A percentile compares a stretch with the other conserved stretches of the same genome.
These are phyloP conservation scores for Ulmus americana DNA, from an alignment of 331 rosid genomes.

Conservation along the genomic window DNA sequence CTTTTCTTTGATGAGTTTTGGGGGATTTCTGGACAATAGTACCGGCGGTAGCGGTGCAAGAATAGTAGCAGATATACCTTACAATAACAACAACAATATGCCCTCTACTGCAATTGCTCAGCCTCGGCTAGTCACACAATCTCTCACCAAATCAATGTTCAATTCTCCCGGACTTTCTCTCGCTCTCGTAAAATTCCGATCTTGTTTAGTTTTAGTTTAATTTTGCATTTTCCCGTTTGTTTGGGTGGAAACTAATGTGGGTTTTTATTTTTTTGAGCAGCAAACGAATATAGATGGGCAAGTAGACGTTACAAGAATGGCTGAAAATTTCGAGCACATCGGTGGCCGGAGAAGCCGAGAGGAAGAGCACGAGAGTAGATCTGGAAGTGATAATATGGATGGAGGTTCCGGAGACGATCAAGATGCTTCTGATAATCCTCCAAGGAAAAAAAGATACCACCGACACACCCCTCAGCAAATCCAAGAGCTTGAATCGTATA, in stretches of 20 bases:
- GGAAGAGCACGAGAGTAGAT: constrained; percentile 85
- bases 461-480: constrained; percentile 99
- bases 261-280: constrained; percentile 24
- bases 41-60: constrained; percentile 53
- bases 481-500: constrained; percentile 94
- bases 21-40: constrained; percentile 70
- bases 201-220: background rate
- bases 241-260: constrained; percentile 5
- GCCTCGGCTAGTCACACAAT: constrained; percentile 56
- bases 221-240: background rate
- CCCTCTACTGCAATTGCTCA: constrained; percentile 67
- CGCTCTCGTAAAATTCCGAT: constrained; percentile 53
- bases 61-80: constrained; percentile 53
- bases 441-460: constrained; percentile 90
- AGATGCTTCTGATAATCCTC: constrained; percentile 78
- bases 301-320: constrained; percentile 54
- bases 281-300: constrained; percentile 70
- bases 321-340: constrained; percentile 47
- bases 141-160: constrained; percentile 78
- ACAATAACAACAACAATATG: constrained; percentile 46
- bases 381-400: constrained; percentile 90
- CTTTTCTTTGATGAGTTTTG: constrained; percentile 84
- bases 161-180: constrained; percentile 91
- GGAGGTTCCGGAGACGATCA: constrained; percentile 85
- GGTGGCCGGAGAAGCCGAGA: constrained; percentile 53